A percentile compares a stretch with the other conserved stretches of the same genome.
Conservation (phyloP, 192 early-diverging fungal genomes). For the Mortierella claussenii region DNA sequence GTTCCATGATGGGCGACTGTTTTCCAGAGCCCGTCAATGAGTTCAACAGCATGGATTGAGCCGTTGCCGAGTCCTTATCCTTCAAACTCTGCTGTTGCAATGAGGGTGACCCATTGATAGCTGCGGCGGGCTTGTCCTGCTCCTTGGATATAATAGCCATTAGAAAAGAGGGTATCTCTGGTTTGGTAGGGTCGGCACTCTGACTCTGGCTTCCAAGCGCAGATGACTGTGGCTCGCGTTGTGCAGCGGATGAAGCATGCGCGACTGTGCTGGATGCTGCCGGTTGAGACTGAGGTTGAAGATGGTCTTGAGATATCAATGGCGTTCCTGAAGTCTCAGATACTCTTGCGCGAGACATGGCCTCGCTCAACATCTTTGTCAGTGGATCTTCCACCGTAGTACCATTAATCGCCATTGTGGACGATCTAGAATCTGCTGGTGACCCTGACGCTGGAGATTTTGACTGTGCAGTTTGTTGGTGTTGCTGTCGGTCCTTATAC, state of each 20-base stretch:
- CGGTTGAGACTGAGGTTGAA: no score
- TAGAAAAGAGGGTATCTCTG: constrained; percentile 35
- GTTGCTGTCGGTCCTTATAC: no score
- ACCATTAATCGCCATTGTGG: no score
- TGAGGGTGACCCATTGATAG: constrained; percentile 1
- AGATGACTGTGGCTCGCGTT: not conserved
- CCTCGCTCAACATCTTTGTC: constrained; percentile 33
- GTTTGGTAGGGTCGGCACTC: no score
- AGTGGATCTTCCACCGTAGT: no score
- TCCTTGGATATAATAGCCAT: constrained; percentile 38
- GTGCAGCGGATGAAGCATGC: not conserved
- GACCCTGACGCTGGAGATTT: no score
- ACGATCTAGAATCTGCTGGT: no score
- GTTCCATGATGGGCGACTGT: not conserved
- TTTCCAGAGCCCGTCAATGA: constrained; percentile 25
- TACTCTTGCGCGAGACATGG: constrained; percentile 42
- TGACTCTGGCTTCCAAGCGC: no score
- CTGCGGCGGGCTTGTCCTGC: constrained; percentile 1
- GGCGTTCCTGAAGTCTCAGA: constrained; percentile 44
- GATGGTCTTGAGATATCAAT: not conserved
- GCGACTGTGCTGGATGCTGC: not conserved
- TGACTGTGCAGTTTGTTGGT: not conserved
- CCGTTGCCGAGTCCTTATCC: constrained; percentile 4
- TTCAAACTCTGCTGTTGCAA: not conserved
- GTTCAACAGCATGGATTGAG: constrained; percentile 20